These are phyloP conservation scores for Quercus glauca DNA, from an alignment of 306 rosid genomes.

Conservation along the genomic window DNA sequence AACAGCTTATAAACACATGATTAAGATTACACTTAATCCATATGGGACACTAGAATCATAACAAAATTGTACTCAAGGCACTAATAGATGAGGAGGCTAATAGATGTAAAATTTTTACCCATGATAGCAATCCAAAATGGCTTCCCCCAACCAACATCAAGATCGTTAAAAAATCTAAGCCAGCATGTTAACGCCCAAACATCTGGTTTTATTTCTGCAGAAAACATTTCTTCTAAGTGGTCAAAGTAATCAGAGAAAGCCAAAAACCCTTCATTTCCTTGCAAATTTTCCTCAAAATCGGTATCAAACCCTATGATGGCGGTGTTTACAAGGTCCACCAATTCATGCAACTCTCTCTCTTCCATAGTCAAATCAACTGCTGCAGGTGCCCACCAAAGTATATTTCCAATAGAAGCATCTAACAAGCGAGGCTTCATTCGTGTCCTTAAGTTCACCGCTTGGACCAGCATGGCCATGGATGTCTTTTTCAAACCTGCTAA, in stretches of 20 bases:
- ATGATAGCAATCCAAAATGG: slow-evolving; percentile 42
- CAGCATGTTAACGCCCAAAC: slow-evolving; percentile 38
- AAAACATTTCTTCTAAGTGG: slow-evolving; percentile 19
- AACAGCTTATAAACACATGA: no score
- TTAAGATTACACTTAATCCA: no score
- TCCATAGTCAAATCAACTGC: background rate
- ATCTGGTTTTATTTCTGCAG: slow-evolving; percentile 4
- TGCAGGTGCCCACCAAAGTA: slow-evolving; percentile 3
- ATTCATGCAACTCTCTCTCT: slow-evolving; percentile 9
- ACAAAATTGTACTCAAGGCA: no score
- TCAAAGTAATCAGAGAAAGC: slow-evolving; percentile 33
- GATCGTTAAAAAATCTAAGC: slow-evolving; percentile 27
- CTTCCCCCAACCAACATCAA: slow-evolving; percentile 54
- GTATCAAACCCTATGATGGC: background rate
- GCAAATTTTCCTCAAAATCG: slow-evolving; percentile 3
- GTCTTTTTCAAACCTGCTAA: background rate
- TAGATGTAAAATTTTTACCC: background rate
- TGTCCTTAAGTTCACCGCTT: slow-evolving; percentile 46
- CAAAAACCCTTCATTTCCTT: slow-evolving; percentile 28
- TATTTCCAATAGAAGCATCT: no score
- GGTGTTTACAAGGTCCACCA: slow-evolving; percentile 1
- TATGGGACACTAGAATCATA: no score
- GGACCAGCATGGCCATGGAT: slow-evolving; percentile 7
- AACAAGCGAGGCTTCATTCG: background rate
- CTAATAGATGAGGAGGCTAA: no score